These are phyloP conservation scores for Fusarium lateritium DNA, from an alignment of 2,329 filamentous ascomycete genomes.

Conservation along the genomic window DNA sequence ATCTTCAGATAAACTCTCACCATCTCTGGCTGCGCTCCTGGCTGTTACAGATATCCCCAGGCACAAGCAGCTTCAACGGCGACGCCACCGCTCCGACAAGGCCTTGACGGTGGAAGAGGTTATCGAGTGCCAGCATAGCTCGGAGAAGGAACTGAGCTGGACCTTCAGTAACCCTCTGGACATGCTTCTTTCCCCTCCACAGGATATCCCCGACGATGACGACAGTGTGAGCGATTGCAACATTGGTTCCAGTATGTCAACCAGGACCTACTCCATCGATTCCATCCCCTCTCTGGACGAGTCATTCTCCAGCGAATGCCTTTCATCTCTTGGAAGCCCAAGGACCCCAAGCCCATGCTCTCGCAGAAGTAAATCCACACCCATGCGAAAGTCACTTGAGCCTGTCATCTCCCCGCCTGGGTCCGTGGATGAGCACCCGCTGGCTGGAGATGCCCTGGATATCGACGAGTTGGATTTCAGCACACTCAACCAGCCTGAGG, in stretches of 20 bases:
- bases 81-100: slow-evolving; percentile 48
- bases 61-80: slow-evolving; percentile 58
- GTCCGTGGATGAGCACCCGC: slow-evolving; percentile 66
- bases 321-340: slow-evolving; percentile 67
- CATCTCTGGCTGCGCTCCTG: slow-evolving; percentile 72
- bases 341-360: slow-evolving; percentile 55
- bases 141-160: slow-evolving; percentile 71
- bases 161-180: slow-evolving; percentile 70
- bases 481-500: slow-evolving; percentile 59
- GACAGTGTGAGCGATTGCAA: slow-evolving; percentile 66
- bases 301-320: slow-evolving; percentile 65
- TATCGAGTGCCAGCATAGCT: slow-evolving; percentile 67
- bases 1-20: slow-evolving; percentile 68
- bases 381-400: slow-evolving; percentile 65
- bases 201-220: slow-evolving; percentile 68
- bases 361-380: slow-evolving; percentile 55
- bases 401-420: slow-evolving; percentile 70
- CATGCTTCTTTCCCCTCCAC: slow-evolving; percentile 71
- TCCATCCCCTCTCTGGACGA: slow-evolving; percentile 73
- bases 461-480: slow-evolving; percentile 64
- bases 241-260: slow-evolving; percentile 67
- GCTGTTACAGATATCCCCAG: slow-evolving; percentile 73
- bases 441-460: slow-evolving; percentile 54
- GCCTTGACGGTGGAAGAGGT: slow-evolving; percentile 69
- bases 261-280: slow-evolving; percentile 70